Evolutionary conservation across 441 rosid genomes (phyloP), one percentile per base, ranked within the genome.

Genomic region (Erodium texanum): DNA sequence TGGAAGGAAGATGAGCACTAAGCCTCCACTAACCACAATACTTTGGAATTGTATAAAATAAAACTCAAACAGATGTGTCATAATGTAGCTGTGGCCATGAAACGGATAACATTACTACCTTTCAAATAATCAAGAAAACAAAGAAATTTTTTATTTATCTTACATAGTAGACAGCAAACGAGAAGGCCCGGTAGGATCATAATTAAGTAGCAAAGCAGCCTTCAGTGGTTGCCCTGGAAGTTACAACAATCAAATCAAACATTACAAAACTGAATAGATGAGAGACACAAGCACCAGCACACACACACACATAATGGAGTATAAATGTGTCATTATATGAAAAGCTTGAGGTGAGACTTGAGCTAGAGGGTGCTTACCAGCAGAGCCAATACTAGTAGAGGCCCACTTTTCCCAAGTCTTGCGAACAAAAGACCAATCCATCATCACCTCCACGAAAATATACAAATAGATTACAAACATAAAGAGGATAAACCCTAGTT

Each of bases 391-490:
- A 32, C 77, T 80, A 73, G 70, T 12, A 20, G 89, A 74, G 70
- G 85, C 84, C 98, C 97, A 90, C 79, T 86, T 86, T n/a, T 87
- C 88, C 98, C 96, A 90, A 69, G 85, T 73, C 82, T 70, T 87
- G 65, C 80, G 81, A 16, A 86, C 82, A 70, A 79, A 85, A 66
- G 69, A 76, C 85, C 87, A 89, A 66, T 93, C 84, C 76, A 78
- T 75, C 68, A 19, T 8, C 15, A 23, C 64, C 29, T 59, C 11
- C n/a, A 14, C 15, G 34, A 22, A 10, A 23, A 22, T 7, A 56
- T 10, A 58, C 62, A 58, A 58, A 20, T 58, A 19, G 27, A 58
- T 20, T 22, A 58, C 15, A 58, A 58, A 9, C 62, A 58, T 19
- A 58, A 58, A 34, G 3, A n/a, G 38, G 8, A 34, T 1, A 15